These are phyloP conservation scores for Pseudomonodictys pantanalensis DNA, from an alignment of 495 filamentous ascomycete species.

Conservation along the genomic window DNA sequence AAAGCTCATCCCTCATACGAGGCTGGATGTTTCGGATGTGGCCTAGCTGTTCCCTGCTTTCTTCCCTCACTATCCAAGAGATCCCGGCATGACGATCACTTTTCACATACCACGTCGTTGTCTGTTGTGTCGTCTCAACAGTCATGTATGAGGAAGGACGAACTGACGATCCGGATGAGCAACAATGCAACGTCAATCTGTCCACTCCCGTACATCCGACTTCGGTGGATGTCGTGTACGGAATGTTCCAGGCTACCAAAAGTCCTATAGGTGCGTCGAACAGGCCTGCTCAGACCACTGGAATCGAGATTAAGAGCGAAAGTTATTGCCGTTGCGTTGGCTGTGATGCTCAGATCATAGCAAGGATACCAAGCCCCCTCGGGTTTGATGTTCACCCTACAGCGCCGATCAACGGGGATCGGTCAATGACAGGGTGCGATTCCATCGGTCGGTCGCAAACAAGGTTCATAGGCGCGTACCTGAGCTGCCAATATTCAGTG, in stretches of 20 bases:
- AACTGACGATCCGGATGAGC: background rate
- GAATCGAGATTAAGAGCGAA: background rate
- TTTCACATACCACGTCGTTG: background rate
- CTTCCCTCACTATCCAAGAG: background rate
- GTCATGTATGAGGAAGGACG: background rate
- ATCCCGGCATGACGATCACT: background rate
- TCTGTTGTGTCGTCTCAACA: background rate
- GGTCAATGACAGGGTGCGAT: background rate
- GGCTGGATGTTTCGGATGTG: background rate
- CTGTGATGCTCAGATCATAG: slow-evolving; percentile 15
- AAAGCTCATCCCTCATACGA: too few species aligned
- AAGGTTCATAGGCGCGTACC: slow-evolving; percentile 19
- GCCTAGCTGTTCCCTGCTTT: background rate
- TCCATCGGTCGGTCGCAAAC: background rate
- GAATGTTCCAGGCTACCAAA: background rate
- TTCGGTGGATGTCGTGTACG: slow-evolving; percentile 9
- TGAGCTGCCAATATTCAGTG: slow-evolving; percentile 2
- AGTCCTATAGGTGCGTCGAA: background rate
- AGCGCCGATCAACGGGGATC: slow-evolving; percentile 15
- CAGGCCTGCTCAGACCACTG: background rate
- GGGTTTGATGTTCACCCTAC: slow-evolving; percentile 10
- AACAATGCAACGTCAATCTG: slow-evolving; percentile 29
- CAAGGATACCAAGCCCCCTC: slow-evolving; percentile 3
- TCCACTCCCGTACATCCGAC: slow-evolving; percentile 1
- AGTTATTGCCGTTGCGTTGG: slow-evolving; percentile 18